These are phyloP conservation scores for Talaromyces proteolyticus DNA, from an alignment of 495 filamentous ascomycete species.

Conservation along the genomic window DNA sequence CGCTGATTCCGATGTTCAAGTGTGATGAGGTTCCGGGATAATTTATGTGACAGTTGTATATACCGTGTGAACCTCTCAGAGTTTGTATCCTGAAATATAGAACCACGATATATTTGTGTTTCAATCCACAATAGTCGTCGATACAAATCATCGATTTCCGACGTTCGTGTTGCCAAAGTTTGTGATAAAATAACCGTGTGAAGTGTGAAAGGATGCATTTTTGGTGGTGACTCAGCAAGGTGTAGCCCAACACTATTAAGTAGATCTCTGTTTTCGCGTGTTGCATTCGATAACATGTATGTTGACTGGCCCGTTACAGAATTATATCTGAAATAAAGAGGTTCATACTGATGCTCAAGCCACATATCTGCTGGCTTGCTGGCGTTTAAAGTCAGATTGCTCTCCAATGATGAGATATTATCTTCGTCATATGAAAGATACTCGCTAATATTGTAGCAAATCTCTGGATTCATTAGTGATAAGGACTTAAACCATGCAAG, in stretches of 20 bases:
- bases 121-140: slow-evolving; percentile 16
- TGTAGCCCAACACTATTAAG: not conserved
- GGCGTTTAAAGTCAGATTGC: slow-evolving; percentile 8
- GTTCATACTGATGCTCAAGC: slow-evolving; percentile 11
- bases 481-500: not conserved
- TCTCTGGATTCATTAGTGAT: slow-evolving; percentile 1
- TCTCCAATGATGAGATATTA: slow-evolving; percentile 9
- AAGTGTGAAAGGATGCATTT: slow-evolving; percentile 4
- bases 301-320: slow-evolving; percentile 7
- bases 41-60: slow-evolving; percentile 12
- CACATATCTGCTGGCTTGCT: slow-evolving; percentile 6
- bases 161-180: slow-evolving; percentile 8
- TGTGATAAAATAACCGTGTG: slow-evolving; percentile 10
- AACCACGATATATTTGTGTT: slow-evolving; percentile 14
- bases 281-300: slow-evolving; percentile 10
- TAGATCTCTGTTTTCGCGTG: not conserved
- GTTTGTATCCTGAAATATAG: slow-evolving; percentile 11
- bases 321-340: slow-evolving; percentile 13
- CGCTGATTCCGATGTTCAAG: slow-evolving; percentile 12
- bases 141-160: slow-evolving; percentile 10
- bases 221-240: not conserved
- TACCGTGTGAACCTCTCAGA: slow-evolving; percentile 13
- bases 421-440: slow-evolving; percentile 10
- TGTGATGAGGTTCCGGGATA: slow-evolving; percentile 13
- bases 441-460: slow-evolving; percentile 13